phyloP scores from a whole-genome alignment of 2,329 filamentous ascomycete genomes.

The Laburnicola sp. region DNA sequence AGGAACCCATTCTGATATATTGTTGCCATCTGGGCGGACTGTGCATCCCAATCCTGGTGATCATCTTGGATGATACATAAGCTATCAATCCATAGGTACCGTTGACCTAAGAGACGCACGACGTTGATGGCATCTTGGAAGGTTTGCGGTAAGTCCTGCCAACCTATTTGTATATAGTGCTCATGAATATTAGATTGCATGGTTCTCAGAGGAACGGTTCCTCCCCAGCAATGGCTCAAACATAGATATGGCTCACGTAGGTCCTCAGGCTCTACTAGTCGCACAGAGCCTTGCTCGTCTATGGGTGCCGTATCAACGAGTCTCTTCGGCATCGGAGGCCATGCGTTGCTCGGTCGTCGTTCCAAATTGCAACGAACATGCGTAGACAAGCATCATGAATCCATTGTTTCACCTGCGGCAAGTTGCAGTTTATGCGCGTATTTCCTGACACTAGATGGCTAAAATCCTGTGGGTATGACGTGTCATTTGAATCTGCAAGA shows the following conservation, averaged over 20 bases:
- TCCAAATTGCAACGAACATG: too few relatives aligned
- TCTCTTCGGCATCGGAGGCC: too few relatives aligned
- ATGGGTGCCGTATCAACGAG: too few relatives aligned
- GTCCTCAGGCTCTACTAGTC: too few relatives aligned
- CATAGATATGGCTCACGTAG: slow-evolving; percentile 2
- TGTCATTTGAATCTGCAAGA: too few relatives aligned
- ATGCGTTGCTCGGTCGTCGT: too few relatives aligned
- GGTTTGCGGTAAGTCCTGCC: background rate
- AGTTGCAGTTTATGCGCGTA: too few relatives aligned
- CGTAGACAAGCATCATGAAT: too few relatives aligned
- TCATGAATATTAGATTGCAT: background rate
- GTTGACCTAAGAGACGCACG: background rate
- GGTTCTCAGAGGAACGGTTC: background rate
- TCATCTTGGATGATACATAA: slow-evolving; percentile 9
- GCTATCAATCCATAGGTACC: slow-evolving; percentile 8
- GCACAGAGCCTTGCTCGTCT: too few relatives aligned
- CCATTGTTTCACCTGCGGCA: too few relatives aligned
- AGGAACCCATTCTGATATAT: slow-evolving; percentile 4
- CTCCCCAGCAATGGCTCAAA: slow-evolving; percentile 14
- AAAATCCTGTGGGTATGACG: too few relatives aligned
- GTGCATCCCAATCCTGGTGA: background rate
- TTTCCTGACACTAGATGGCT: too few relatives aligned
- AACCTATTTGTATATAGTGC: background rate
- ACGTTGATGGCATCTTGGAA: slow-evolving; percentile 3
- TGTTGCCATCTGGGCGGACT: slow-evolving; percentile 5